Percentiles rank a stretch among this genome's conserved stretches.
These are phyloP conservation scores for Backusella parvicylindrica DNA, from an alignment of 192 early-diverging fungal genomes.

Conservation along the genomic window DNA sequence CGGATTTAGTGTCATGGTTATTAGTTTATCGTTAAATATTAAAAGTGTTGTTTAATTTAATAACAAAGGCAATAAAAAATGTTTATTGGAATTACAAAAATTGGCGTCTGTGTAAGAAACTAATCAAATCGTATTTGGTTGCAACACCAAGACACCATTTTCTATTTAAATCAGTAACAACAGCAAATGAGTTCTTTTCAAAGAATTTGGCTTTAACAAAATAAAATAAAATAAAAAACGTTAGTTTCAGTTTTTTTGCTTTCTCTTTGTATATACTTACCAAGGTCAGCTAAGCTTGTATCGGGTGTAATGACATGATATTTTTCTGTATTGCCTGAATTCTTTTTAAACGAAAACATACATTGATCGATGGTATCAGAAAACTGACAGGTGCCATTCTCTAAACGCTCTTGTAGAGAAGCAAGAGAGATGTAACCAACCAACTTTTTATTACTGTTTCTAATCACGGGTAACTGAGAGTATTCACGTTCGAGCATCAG, in stretches of 20 bases:
- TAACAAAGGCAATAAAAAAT: neutral
- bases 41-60: neutral
- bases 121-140: conserved; percentile 74
- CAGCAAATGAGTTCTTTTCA: conserved; percentile 77
- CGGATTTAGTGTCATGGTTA: conserved; percentile 75
- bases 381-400: conserved; percentile 44
- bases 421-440: conserved; percentile 75
- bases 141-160: conserved; percentile 80
- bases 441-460: conserved; percentile 56
- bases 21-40: conserved; percentile 68
- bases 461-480: conserved; percentile 83
- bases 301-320: conserved; percentile 80
- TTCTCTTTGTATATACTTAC: conserved; percentile 6
- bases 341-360: conserved; percentile 64
- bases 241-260: neutral
- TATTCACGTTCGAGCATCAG: conserved; percentile 81
- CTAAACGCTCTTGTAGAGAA: conserved; percentile 54
- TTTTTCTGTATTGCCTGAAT: conserved; percentile 14
- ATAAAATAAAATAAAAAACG: neutral
- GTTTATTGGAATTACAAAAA: conserved; percentile 16
- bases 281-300: conserved; percentile 72
- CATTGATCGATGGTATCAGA: conserved; percentile 49
- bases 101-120: conserved; percentile 62
- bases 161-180: conserved; percentile 76
- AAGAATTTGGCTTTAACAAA: conserved; percentile 62